Evolutionary conservation across 106 monocot genomes (phyloP).

Genomic region (Dioscorea zingiberensis): DNA sequence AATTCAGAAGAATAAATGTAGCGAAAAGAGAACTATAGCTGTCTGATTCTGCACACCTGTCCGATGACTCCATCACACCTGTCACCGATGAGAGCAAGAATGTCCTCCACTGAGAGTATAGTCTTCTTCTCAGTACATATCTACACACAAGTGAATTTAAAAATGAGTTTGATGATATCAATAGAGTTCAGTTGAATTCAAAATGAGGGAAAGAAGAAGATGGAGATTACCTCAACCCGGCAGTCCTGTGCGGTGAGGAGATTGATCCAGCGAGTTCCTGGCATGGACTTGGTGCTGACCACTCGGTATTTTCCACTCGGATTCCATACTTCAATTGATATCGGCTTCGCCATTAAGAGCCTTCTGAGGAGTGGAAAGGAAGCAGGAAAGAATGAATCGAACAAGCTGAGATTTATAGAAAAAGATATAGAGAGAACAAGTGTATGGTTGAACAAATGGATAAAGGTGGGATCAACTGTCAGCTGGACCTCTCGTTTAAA

Average conservation of each 20-base stretch:
- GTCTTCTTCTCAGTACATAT: constrained; percentile 98
- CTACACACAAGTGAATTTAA: constrained; percentile 21
- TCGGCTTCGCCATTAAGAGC: constrained; percentile 69
- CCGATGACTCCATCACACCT: constrained; percentile 94
- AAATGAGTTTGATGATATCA: no score
- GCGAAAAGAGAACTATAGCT: neutral
- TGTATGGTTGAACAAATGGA: neutral
- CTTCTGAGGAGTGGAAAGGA: neutral
- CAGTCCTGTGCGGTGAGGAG: constrained; percentile 93
- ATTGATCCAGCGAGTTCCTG: constrained; percentile 93
- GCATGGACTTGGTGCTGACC: constrained; percentile 98
- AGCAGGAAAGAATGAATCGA: neutral
- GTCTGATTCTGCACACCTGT: constrained; percentile 33
- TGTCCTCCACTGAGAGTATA: constrained; percentile 89
- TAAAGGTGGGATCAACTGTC: constrained; percentile 9
- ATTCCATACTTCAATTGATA: constrained; percentile 94
- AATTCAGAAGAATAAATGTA: neutral
- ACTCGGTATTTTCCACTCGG: constrained; percentile 93
- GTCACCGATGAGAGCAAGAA: constrained; percentile 85
- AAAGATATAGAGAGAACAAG: neutral
- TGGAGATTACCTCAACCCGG: constrained; percentile 62
- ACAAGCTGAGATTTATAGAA: neutral
- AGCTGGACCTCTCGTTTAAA: constrained; percentile 10
- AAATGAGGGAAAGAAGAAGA: neutral
- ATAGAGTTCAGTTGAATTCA: neutral